Evolutionary conservation across 129 eudicot genomes (phyloP).

Genomic region (Calendula officinalis): DNA sequence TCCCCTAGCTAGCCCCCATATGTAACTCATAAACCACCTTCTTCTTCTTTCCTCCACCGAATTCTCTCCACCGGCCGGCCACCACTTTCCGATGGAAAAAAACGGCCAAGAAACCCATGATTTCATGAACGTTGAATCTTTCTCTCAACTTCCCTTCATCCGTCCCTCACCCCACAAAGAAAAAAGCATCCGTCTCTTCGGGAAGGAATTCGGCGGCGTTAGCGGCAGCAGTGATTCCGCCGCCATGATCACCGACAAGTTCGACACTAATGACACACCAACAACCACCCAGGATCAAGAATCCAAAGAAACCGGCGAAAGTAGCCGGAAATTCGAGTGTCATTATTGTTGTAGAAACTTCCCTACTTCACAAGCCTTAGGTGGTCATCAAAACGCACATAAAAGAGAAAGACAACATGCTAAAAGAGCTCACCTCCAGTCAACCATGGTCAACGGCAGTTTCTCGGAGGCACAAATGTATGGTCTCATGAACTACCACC

Average conservation of each 20-base stretch:
- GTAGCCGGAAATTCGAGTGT: conserved; percentile 80
- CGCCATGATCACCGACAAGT: conserved; percentile 23
- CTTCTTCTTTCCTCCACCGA: neutral
- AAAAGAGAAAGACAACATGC: conserved; percentile 97
- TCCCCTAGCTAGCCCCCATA: conserved; percentile 29
- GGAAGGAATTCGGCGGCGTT: conserved; percentile 62
- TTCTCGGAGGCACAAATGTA: conserved; percentile 50
- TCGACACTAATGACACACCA: conserved; percentile 15
- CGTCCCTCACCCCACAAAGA: conserved; percentile 67
- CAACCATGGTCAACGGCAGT: conserved; percentile 53
- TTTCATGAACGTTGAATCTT: conserved; percentile 95
- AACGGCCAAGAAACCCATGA: conserved; percentile 66
- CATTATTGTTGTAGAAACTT: conserved; percentile 96
- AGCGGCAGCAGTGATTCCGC: conserved; percentile 20
- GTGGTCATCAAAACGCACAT: conserved; percentile 99
- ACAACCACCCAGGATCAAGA: conserved; percentile 26
- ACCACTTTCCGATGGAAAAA: conserved; percentile 49
- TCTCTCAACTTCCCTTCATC: conserved; percentile 96
- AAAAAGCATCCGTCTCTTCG: conserved; percentile 71
- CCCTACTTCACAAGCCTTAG: conserved; percentile 97
- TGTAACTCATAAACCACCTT: conserved; percentile 12
- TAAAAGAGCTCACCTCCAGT: conserved; percentile 83
- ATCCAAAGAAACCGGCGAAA: conserved; percentile 35
- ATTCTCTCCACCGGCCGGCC: neutral
- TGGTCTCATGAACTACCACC: conserved; percentile 60